A percentile compares a stretch with the other conserved stretches of the same genome.
Conservation (phyloP, 805 yeast species). For the Yarrowia yakushimensis region DNA sequence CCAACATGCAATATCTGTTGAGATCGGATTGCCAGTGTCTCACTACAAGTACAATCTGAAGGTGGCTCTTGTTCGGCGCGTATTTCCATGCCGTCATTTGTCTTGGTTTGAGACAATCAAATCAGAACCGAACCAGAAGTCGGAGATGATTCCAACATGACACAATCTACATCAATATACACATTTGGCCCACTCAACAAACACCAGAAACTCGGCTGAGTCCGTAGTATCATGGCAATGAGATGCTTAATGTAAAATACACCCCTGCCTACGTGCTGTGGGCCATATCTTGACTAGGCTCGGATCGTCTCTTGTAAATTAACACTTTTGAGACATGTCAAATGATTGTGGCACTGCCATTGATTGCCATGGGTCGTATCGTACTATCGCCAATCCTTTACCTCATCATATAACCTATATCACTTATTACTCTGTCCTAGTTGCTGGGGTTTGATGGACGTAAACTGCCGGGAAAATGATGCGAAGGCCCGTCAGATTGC, state of each 20-base stretch:
- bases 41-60: too few species aligned
- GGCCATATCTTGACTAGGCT: not conserved
- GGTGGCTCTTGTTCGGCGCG: too few species aligned
- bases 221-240: too few species aligned
- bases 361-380: not conserved
- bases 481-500: conserved; percentile 7
- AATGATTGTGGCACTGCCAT: not conserved
- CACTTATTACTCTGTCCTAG: not conserved
- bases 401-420: conserved; percentile 17
- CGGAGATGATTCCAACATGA: too few species aligned
- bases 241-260: not conserved
- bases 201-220: not conserved
- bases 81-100: too few species aligned
- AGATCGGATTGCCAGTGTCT: too few species aligned
- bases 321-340: not conserved
- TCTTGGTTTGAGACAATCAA: too few species aligned
- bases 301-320: not conserved
- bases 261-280: conserved; percentile 8
- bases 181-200: not conserved
- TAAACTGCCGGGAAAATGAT: not conserved
- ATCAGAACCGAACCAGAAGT: too few species aligned
- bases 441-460: not conserved
- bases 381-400: not conserved
- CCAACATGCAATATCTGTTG: too few species aligned
- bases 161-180: not conserved